phyloP scores from a whole-genome alignment of 2,329 filamentous ascomycete species.

The Fusarium sambucinum region DNA sequence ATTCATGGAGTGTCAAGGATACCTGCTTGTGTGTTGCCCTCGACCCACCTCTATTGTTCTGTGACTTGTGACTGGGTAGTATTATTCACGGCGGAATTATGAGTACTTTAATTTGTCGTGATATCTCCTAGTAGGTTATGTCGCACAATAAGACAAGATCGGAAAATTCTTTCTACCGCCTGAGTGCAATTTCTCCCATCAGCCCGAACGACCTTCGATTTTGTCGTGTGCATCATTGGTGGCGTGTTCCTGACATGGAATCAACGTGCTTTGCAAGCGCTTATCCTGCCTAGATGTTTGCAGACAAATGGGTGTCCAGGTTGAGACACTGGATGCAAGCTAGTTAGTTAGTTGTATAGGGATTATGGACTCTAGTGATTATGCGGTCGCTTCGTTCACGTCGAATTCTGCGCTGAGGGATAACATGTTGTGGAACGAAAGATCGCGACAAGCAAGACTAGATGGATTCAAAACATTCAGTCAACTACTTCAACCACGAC shows the following conservation, averaged over 20 bases:
- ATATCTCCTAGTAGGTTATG: too few relatives aligned
- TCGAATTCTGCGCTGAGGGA: not conserved
- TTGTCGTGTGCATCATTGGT: not conserved
- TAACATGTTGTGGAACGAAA: not conserved
- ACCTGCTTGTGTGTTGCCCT: not conserved
- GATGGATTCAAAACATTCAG: not conserved
- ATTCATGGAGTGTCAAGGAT: not conserved
- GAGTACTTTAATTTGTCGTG: slow-evolving; percentile 5
- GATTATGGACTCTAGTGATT: not conserved
- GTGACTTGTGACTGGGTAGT: slow-evolving; percentile 20
- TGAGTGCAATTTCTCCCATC: slow-evolving; percentile 11
- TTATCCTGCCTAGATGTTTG: not conserved
- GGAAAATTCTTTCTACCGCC: not conserved
- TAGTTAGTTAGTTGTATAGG: not conserved
- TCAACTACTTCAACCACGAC: not conserved
- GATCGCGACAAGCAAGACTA: not conserved
- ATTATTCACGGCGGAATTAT: slow-evolving; percentile 14
- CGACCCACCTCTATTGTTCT: slow-evolving; percentile 4
- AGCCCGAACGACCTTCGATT: not conserved
- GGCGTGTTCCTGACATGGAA: slow-evolving; percentile 13
- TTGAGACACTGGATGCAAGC: slow-evolving; percentile 1
- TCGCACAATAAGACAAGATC: not conserved
- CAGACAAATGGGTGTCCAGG: not conserved
- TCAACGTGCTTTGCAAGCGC: slow-evolving; percentile 2
- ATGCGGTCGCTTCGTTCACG: not conserved